Percentiles rank a stretch among this genome's conserved stretches.
Conservation (phyloP, 2,329 filamentous ascomycete genomes). For the Colletotrichum endophyticum region DNA sequence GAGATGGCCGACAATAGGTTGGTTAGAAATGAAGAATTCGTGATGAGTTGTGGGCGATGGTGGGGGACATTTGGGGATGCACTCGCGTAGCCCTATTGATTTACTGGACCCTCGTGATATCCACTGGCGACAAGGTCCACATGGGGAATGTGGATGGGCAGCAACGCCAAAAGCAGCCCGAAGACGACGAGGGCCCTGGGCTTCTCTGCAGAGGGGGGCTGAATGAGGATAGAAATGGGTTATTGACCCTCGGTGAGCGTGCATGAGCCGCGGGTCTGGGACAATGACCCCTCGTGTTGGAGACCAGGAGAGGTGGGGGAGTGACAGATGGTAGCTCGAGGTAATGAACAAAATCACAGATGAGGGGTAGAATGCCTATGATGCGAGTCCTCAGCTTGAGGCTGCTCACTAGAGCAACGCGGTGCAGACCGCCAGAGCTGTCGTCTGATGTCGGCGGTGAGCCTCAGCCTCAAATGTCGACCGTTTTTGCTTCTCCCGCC, state of each 20-base stretch:
- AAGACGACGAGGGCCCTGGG: neutral
- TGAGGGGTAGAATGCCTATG: neutral
- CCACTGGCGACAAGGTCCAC: neutral
- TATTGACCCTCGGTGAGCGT: neutral
- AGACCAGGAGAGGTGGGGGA: neutral
- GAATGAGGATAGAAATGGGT: neutral
- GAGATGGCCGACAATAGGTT: rapidly evolving
- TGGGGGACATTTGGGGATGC: neutral
- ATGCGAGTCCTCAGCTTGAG: too few species aligned
- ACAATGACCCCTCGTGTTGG: neutral
- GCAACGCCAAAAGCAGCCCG: neutral
- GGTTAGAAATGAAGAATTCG: neutral
- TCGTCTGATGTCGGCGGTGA: slow-evolving; percentile 4
- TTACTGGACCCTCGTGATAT: neutral
- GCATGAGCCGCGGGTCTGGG: neutral
- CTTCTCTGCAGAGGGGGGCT: neutral
- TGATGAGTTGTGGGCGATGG: neutral
- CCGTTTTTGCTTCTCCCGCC: neutral
- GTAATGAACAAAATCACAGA: neutral
- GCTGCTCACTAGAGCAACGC: neutral
- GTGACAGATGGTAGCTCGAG: neutral
- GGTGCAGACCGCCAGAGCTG: neutral
- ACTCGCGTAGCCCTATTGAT: neutral
- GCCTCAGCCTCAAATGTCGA: neutral
- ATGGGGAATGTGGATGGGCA: too few species aligned